Percentiles rank a stretch among this genome's conserved stretches.
Evolutionary conservation across 2,329 filamentous ascomycete species (phyloP).

Genomic region (Bipolaris gigantea): DNA sequence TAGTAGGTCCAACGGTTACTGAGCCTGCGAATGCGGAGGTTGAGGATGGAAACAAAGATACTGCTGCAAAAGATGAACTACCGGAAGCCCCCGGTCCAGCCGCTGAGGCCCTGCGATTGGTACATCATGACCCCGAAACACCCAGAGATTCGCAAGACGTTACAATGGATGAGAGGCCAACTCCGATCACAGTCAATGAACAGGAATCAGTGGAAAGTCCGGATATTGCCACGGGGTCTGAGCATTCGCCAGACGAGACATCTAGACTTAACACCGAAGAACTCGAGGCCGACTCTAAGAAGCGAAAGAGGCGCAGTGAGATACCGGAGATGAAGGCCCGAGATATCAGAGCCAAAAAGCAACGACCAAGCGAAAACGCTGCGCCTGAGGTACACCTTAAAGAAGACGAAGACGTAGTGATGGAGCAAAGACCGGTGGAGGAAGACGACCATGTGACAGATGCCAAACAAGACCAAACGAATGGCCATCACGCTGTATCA

Average conservation of each 20-base stretch:
- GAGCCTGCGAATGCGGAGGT: constrained; percentile 21
- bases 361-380: constrained; percentile 44
- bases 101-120: constrained; percentile 25
- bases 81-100: constrained; percentile 28
- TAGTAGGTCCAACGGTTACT: constrained; percentile 22
- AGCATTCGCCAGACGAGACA: constrained; percentile 34
- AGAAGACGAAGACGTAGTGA: constrained; percentile 37
- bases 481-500: constrained; percentile 5
- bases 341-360: constrained; percentile 49
- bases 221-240: constrained; percentile 29
- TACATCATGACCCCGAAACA: constrained; percentile 8
- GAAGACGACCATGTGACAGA: constrained; percentile 14
- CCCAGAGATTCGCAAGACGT: constrained; percentile 5
- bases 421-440: constrained; percentile 30
- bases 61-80: constrained; percentile 11
- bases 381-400: constrained; percentile 33
- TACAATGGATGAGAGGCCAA: constrained; percentile 13
- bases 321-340: constrained; percentile 42
- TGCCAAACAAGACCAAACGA: constrained; percentile 3
- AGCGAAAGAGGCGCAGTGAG: constrained; percentile 48
- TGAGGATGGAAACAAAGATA: constrained; percentile 7
- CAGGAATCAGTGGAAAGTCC: constrained; percentile 38
- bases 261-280: constrained; percentile 44
- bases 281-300: constrained; percentile 43
- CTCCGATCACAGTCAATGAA: constrained; percentile 30